Conservation (phyloP, 2,329 filamentous ascomycete species). For the Penicillium sp. region DNA sequence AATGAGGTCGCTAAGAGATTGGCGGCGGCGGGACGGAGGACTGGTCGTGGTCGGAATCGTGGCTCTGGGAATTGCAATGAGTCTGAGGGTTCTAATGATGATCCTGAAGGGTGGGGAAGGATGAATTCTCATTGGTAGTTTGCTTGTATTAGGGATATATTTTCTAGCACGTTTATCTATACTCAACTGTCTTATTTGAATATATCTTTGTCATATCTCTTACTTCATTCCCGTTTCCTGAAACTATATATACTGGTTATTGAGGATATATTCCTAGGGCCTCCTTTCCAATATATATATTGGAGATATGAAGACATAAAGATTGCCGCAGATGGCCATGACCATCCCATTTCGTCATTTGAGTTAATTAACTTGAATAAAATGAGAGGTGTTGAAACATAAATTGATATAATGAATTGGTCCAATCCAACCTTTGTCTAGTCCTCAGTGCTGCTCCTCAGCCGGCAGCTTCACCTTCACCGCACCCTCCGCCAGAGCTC, state of each 20-base stretch:
- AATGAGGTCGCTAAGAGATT: constrained; percentile 60
- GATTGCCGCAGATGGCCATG: too few species aligned
- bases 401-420: neutral
- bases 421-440: neutral
- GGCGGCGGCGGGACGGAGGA: constrained; percentile 21
- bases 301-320: neutral
- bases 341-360: neutral
- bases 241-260: neutral
- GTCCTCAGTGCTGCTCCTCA: constrained; percentile 32
- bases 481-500: constrained; percentile 43
- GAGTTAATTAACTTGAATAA: too few species aligned
- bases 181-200: too few species aligned
- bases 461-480: constrained; percentile 28
- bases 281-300: neutral
- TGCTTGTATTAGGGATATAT: neutral
- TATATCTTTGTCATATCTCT: too few species aligned
- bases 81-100: neutral
- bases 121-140: neutral
- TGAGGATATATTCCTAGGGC: neutral
- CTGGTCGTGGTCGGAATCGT: neutral
- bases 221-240: neutral
- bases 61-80: neutral
- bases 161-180: neutral
- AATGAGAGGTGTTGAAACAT: neutral
- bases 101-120: neutral